phyloP scores from a whole-genome alignment of 805 yeast genomes.

The Candida mattraensis region DNA sequence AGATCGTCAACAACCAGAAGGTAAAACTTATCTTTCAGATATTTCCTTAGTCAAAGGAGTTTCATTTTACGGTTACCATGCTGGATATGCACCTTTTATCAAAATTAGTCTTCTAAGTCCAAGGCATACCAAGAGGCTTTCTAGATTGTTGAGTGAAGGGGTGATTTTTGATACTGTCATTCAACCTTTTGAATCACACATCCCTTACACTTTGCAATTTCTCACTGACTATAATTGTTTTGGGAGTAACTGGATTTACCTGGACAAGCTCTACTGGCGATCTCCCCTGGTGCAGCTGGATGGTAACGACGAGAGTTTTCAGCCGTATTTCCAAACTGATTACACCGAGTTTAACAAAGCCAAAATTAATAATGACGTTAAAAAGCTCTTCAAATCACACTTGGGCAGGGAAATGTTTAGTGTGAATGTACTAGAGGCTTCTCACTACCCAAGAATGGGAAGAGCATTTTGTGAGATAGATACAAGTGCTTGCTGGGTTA shows the following conservation, averaged over 20 bases:
- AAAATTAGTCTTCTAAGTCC: conserved; percentile 73
- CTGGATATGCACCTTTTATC: conserved; percentile 61
- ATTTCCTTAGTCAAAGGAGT: conserved; percentile 67
- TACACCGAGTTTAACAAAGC: conserved; percentile 23
- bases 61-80: conserved; percentile 82
- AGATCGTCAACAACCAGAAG: conserved; percentile 6
- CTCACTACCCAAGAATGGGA: conserved; percentile 52
- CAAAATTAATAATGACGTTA: conserved; percentile 35
- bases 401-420: conserved; percentile 8
- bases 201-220: conserved; percentile 76
- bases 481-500: conserved; percentile 55
- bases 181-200: conserved; percentile 76
- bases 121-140: conserved; percentile 50
- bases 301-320: conserved; percentile 10
- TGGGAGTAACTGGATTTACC: conserved; percentile 77
- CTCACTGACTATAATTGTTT: conserved; percentile 77
- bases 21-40: conserved; percentile 50
- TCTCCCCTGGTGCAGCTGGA: conserved; percentile 42
- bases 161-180: conserved; percentile 36
- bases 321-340: conserved; percentile 26
- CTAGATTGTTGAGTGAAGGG: conserved; percentile 48
- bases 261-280: conserved; percentile 52
- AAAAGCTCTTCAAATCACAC: conserved; percentile 30
- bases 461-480: conserved; percentile 72
- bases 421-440: conserved; percentile 31